Base-by-base conservation (phyloP, 805 yeast genomes). In the Kuraishia cidri region DNA sequence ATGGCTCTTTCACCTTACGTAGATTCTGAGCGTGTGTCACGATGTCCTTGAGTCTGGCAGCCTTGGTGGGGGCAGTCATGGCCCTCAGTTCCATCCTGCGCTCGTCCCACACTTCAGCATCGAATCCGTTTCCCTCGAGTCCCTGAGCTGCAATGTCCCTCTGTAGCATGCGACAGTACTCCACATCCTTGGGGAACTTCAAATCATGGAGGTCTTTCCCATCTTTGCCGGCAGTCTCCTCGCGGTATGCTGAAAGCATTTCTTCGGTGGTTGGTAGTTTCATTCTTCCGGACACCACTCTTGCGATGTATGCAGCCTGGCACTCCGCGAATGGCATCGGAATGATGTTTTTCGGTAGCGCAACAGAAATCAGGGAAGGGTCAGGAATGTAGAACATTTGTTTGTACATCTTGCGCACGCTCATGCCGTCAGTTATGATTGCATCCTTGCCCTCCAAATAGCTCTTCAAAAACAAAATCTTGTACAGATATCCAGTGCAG, bases 401-500 rank as follows among this genome's bases (percentile, higher is more conserved):
- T 39, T 66, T 59, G 46, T 64, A 66, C n/a, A 63, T 31, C 9
- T 56, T 50, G 26, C 60, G 55, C 10, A 68, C 47, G 26, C 56
- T 54, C 14, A 40, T 39, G 4, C 73, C 72, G 35, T 58, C 49
- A 8, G 48, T 45, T 22, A 46, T 33, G 6, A 54, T 36, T 3
- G 57, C 43, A 11, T 44, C 19, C 15, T 45, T 50, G 7, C 56
- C 54, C 9, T 37, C 43, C 6, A 33, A 16, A 33, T 56, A 56
- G 21, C 40, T 40, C 28, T 69, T 63, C 32, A 84, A 51, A 43
- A 72, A 80, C 14, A 94, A 92, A 35, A 72, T 62, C 24, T 73
- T 67, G 45, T 75, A 75, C 29, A 73, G 58, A 51, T 81, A 84
- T 1, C 94, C 94, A 0, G 94, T 83, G 31, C 84, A 81, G 49